Evolutionary conservation across 352 stramenopile genomes (phyloP), one percentile per base, ranked within the genome.

Genomic region (Pythium chondricola): DNA sequence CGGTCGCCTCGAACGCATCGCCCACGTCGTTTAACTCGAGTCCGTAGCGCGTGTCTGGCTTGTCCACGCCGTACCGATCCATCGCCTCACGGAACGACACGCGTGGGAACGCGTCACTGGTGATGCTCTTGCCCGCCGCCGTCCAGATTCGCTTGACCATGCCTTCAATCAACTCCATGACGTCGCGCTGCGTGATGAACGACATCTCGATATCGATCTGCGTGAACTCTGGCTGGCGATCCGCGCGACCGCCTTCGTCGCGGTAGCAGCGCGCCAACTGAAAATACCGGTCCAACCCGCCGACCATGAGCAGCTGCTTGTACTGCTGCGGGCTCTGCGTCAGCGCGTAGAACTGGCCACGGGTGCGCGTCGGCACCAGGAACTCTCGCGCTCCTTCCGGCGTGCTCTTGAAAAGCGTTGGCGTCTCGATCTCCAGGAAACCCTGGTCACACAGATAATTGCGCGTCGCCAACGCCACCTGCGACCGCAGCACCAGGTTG

Each of bases 121-220:
- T 48, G 11, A 87, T 56, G 11, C 71, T 55, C 24, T 81, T 79
- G 36, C 53, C 69, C 0, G 74, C 76, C 0, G 70, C 52, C 42
- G 66, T 65, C 77, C 68, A 91, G 27, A 88, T 85, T 27, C 63
- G 17, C 53, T 80, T 77, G 4, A 95, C 67, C 30, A 94, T 60
- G 31, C 67, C 67, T 58, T 95, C 82, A 42, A 91, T 74, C 2
- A 93, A 55, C 2, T 60, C 42, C 70, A 91, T 88, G 20, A 95
- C 61, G 43, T 93, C 82, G 4, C 83, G 57, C 13, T 71, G 70
- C 22, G 67, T 76, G 9, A 87, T 81, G 41, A 92, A 95, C 10
- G 77, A 83, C 83, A 96, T 90, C 58, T 96, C 87, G 13, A 96
- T 27, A 69, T 96, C 87, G 42, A 95, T 83, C 62, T 96, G 85